These are phyloP conservation scores for Malus domestica DNA, from an alignment of 306 rosid genomes.

Conservation along the genomic window ASM211411v1 NC_041801.1:3136001-3136500, in stretches of 20 bases:
- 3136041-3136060: not conserved
- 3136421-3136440: slow-evolving; percentile 80
- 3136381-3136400: slow-evolving; percentile 63
- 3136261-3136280: not conserved
- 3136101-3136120: not conserved
- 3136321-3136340: slow-evolving; percentile 72
- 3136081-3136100: not conserved
- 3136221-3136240: slow-evolving; percentile 25
- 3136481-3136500: slow-evolving; percentile 71
- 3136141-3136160: slow-evolving; percentile 21
- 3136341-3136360: slow-evolving; percentile 67
- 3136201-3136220: slow-evolving; percentile 9
- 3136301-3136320: slow-evolving; percentile 65
- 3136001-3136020: not conserved
- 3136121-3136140: not conserved
- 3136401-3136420: slow-evolving; percentile 61
- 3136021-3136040: not conserved
- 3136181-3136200: slow-evolving; percentile 6
- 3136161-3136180: slow-evolving; percentile 22
- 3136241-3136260: slow-evolving; percentile 13
- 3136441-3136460: slow-evolving; percentile 74
- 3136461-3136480: slow-evolving; percentile 81
- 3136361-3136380: slow-evolving; percentile 76
- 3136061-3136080: not conserved
- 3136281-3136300: slow-evolving; percentile 16